A percentile compares a stretch with the other conserved stretches of the same genome.
phyloP scores from a whole-genome alignment of 1,284 basidiomycete genomes.

The Cryptococcus hybrid region DNA sequence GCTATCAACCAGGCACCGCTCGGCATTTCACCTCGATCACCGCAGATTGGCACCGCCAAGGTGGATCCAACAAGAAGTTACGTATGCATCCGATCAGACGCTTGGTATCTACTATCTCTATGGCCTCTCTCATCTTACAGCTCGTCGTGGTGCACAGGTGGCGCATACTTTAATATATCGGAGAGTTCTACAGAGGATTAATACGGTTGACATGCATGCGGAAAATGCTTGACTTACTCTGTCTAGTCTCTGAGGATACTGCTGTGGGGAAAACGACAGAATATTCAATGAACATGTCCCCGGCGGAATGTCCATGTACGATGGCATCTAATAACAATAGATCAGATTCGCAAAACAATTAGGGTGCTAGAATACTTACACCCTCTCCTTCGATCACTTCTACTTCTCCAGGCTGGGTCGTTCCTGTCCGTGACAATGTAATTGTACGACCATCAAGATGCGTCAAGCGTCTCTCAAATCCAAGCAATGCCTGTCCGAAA shows the following conservation, averaged over 20 bases:
- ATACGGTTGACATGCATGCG: neutral
- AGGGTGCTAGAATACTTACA: slow-evolving; percentile 29
- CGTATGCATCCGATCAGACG: too few relatives aligned
- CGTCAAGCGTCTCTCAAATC: slow-evolving; percentile 66
- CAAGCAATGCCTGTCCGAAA: slow-evolving; percentile 43
- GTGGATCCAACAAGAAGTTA: too few relatives aligned
- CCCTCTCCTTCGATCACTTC: slow-evolving; percentile 82
- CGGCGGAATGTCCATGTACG: slow-evolving; percentile 60
- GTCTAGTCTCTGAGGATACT: slow-evolving; percentile 62
- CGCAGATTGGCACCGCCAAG: too few relatives aligned
- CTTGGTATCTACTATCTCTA: too few relatives aligned
- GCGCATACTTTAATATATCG: slow-evolving; percentile 10
- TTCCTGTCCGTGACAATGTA: slow-evolving; percentile 64
- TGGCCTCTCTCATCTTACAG: neutral
- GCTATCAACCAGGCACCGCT: too few relatives aligned
- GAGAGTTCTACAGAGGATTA: slow-evolving; percentile 7
- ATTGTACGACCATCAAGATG: slow-evolving; percentile 87
- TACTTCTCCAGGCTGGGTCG: slow-evolving; percentile 92
- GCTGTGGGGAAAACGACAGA: slow-evolving; percentile 77
- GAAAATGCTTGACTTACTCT: slow-evolving; percentile 54
- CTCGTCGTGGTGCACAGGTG: slow-evolving; percentile 12
- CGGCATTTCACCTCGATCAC: too few relatives aligned
- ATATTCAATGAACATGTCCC: slow-evolving; percentile 88
- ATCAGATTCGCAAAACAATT: neutral
- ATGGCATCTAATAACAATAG: slow-evolving; percentile 60